A percentile compares a stretch with the other conserved stretches of the same genome.
These are phyloP conservation scores for Beauveria brongniartii DNA, from an alignment of 2,329 filamentous ascomycete species.

Conservation along the genomic window DNA sequence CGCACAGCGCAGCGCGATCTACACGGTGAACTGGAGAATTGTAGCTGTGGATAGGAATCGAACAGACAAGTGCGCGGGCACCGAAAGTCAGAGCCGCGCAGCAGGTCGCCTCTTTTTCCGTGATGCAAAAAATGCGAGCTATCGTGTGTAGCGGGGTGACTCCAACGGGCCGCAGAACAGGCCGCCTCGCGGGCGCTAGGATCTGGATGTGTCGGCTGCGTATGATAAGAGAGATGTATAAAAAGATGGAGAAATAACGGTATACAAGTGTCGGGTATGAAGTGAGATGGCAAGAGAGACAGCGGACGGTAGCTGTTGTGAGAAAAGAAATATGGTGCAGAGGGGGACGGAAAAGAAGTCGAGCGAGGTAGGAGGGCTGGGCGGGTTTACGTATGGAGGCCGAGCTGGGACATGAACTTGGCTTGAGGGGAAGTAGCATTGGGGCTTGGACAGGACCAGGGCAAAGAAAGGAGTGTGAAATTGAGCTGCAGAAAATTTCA, in stretches of 20 bases:
- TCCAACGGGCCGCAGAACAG: conserved; percentile 10
- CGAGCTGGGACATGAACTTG: not conserved
- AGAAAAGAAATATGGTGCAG: not conserved
- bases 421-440: not conserved
- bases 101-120: not conserved
- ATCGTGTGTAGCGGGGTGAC: conserved; percentile 8
- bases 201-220: not conserved
- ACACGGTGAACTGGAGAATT: not conserved
- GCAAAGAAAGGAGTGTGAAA: not conserved
- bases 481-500: not conserved
- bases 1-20: not conserved
- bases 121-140: not conserved
- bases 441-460: conserved; percentile 1
- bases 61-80: not conserved
- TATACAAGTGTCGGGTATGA: not conserved
- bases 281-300: not conserved
- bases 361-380: not conserved
- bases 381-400: conserved; percentile 9
- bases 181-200: conserved; percentile 6
- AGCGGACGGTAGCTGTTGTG: not conserved
- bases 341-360: not conserved
- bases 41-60: not conserved
- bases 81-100: not conserved
- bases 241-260: not conserved
- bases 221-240: not conserved